A percentile compares a stretch with the other conserved stretches of the same genome.
Conservation (phyloP, 768 basidiomycete species). For the Suillus sp. region DNA sequence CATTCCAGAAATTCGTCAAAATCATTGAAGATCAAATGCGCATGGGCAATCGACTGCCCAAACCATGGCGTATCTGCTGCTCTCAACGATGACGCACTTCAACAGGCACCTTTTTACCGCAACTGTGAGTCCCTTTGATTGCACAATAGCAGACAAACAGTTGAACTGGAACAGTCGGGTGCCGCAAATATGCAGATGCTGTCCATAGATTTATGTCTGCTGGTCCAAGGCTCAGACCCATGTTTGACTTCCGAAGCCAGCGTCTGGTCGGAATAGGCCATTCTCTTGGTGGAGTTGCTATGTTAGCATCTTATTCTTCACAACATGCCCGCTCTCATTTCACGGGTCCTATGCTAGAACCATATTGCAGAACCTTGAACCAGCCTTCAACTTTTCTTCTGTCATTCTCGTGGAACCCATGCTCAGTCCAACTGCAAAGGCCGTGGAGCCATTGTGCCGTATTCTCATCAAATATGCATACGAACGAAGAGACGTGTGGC, state of each 20-base stretch:
- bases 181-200: conserved; percentile 62
- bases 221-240: conserved; percentile 39
- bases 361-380: conserved; percentile 52
- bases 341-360: conserved; percentile 40
- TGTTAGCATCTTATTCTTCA: conserved; percentile 42
- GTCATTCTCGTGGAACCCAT: conserved; percentile 68
- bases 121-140: conserved; percentile 41
- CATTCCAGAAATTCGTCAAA: background rate
- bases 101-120: conserved; percentile 44
- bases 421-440: conserved; percentile 52
- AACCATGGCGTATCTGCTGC: conserved; percentile 67
- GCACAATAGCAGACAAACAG: background rate
- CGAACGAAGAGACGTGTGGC: conserved; percentile 56
- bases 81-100: conserved; percentile 53
- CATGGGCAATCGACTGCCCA: conserved; percentile 72
- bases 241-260: conserved; percentile 49
- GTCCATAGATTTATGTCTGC: conserved; percentile 56
- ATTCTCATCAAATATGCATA: conserved; percentile 49
- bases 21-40: conserved; percentile 35
- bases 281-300: conserved; percentile 65
- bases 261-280: conserved; percentile 68
- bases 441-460: conserved; percentile 42
- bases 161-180: conserved; percentile 48
- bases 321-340: conserved; percentile 2
- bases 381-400: conserved; percentile 47